Percentiles rank a stretch among this genome's conserved stretches.
Conservation (phyloP, 1,139 yeast species). For the Sugiyamaella castrensis region DNA sequence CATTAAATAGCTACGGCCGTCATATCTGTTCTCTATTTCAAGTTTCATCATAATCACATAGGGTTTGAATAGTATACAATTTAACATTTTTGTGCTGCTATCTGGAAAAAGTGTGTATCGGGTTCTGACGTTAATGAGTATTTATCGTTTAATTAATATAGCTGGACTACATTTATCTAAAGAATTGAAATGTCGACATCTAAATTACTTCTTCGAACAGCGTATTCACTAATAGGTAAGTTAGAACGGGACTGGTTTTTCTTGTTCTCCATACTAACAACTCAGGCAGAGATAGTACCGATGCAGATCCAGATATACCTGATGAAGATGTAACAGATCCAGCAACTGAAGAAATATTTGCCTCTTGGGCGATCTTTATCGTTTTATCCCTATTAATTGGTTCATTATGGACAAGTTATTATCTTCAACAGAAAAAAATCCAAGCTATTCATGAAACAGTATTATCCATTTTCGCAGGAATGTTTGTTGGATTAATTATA, state of each 20-base stretch:
- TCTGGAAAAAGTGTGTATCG: too few relatives aligned
- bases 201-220: slow-evolving; percentile 10
- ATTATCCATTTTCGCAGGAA: slow-evolving; percentile 90
- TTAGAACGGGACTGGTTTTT: background rate
- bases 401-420: slow-evolving; percentile 94
- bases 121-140: too few relatives aligned
- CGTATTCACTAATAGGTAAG: slow-evolving; percentile 17
- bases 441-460: slow-evolving; percentile 97
- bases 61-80: too few relatives aligned
- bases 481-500: slow-evolving; percentile 89
- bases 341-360: slow-evolving; percentile 91
- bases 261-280: background rate
- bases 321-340: slow-evolving; percentile 78
- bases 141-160: too few relatives aligned
- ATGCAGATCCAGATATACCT: slow-evolving; percentile 40
- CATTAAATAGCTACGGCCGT: too few relatives aligned
- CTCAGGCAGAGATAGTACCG: slow-evolving; percentile 37
- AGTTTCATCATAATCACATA: too few relatives aligned
- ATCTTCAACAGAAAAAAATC: slow-evolving; percentile 83
- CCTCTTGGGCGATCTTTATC: slow-evolving; percentile 95
- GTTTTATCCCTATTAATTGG: slow-evolving; percentile 74
- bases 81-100: too few relatives aligned
- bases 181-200: slow-evolving; percentile 6
- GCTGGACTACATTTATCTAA: too few relatives aligned
- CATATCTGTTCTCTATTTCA: too few relatives aligned